A percentile compares a stretch with the other conserved stretches of the same genome.
These are phyloP conservation scores for Rosa rugosa DNA, from an alignment of 306 rosid species.

Conservation along the genomic window DNA sequence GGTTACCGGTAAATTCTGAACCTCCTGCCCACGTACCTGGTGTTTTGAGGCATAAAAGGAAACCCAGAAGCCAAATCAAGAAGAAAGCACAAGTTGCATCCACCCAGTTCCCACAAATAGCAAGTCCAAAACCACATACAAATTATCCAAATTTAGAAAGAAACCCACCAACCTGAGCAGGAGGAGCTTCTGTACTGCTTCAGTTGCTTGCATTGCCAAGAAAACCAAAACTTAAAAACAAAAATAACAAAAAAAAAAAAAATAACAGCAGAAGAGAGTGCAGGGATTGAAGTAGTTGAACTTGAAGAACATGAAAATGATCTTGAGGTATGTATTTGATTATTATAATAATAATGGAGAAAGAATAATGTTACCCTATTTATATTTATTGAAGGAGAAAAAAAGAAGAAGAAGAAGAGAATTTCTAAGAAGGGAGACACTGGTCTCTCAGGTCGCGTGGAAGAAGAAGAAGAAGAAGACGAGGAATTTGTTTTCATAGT, in stretches of 20 bases:
- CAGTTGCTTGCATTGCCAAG: constrained; percentile 54
- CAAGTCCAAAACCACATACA: neutral
- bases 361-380: neutral
- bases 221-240: neutral
- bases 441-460: neutral
- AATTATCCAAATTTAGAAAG: neutral
- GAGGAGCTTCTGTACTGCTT: constrained; percentile 25
- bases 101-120: neutral
- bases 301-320: neutral
- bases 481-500: constrained; percentile 7
- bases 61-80: neutral
- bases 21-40: constrained; percentile 71
- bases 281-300: neutral
- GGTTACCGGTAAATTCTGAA: constrained; percentile 90
- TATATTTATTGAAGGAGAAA: neutral
- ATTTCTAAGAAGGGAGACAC: neutral
- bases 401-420: neutral
- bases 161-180: constrained; percentile 27
- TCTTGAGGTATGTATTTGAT: neutral
- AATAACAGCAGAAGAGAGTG: neutral
- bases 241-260: too few relatives aligned
- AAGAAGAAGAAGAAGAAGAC: constrained; percentile 1
- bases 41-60: neutral
- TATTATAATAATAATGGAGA: neutral
- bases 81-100: constrained; percentile 1